A percentile compares a stretch with the other conserved stretches of the same genome.
Evolutionary conservation across 2,329 filamentous ascomycete genomes (phyloP).

Genomic region (Microascus cirrosus): DNA sequence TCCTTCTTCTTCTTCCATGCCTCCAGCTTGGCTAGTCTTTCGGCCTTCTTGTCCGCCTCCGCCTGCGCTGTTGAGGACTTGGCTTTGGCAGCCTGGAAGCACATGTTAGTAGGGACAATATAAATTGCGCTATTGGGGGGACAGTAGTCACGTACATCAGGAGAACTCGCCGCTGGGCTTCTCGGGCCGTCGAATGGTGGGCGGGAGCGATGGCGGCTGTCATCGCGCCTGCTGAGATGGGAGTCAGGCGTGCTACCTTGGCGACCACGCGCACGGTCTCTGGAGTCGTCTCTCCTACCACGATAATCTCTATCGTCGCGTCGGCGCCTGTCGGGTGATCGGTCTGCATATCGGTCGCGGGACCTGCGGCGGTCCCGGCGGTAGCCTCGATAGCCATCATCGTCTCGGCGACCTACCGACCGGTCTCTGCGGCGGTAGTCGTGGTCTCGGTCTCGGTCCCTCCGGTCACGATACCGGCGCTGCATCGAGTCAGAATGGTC

Average conservation of each 20-base stretch:
- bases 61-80: constrained; percentile 31
- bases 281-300: constrained; percentile 59
- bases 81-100: constrained; percentile 40
- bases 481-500: constrained; percentile 32
- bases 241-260: constrained; percentile 65
- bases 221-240: constrained; percentile 55
- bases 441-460: constrained; percentile 37
- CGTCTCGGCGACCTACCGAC: constrained; percentile 56
- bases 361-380: constrained; percentile 52
- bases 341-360: constrained; percentile 45
- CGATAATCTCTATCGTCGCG: constrained; percentile 54
- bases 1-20: constrained; percentile 90
- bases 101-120: constrained; percentile 12
- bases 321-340: constrained; percentile 48
- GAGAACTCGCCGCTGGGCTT: constrained; percentile 23
- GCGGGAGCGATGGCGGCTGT: constrained; percentile 43
- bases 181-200: constrained; percentile 35
- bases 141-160: constrained; percentile 40
- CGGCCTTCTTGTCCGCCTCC: constrained; percentile 68
- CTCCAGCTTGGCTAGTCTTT: constrained; percentile 70
- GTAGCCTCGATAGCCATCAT: constrained; percentile 49
- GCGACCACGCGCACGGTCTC: constrained; percentile 51
- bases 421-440: constrained; percentile 58
- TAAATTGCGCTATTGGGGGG: neutral
- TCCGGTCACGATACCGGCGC: constrained; percentile 43